These are phyloP conservation scores for Perilla frutescens DNA, from an alignment of 257 asterid genomes.

Conservation along the genomic window DNA sequence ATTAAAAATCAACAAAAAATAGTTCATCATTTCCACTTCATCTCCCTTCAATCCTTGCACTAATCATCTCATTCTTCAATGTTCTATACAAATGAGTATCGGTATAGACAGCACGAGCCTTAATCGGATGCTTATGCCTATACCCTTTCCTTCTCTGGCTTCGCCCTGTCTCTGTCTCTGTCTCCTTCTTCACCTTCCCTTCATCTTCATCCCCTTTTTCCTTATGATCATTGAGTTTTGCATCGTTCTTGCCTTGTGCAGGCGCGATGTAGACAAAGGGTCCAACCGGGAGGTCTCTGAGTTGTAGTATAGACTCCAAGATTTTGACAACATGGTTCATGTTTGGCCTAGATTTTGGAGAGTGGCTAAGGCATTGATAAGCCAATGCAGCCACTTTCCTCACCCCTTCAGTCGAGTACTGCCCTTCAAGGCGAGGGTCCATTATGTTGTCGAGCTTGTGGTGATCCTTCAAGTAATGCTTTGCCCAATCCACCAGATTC, in stretches of 20 bases:
- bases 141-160: constrained; percentile 44
- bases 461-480: constrained; percentile 68
- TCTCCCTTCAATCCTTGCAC: constrained; percentile 33
- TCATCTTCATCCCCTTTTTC: constrained; percentile 25
- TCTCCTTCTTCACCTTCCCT: constrained; percentile 31
- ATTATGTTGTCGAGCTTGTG: constrained; percentile 62
- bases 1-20: constrained; percentile 1
- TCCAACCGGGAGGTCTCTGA: constrained; percentile 55
- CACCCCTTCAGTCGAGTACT: constrained; percentile 69
- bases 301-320: constrained; percentile 52
- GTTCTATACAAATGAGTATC: constrained; percentile 53
- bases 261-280: constrained; percentile 64
- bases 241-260: constrained; percentile 31
- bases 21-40: constrained; percentile 20
- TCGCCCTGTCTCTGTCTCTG: background rate
- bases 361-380: constrained; percentile 61
- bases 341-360: constrained; percentile 64
- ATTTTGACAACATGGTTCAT: constrained; percentile 65
- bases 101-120: constrained; percentile 51
- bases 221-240: constrained; percentile 19
- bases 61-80: constrained; percentile 35
- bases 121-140: constrained; percentile 49
- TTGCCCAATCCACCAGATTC: constrained; percentile 77
- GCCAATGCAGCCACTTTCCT: constrained; percentile 74
- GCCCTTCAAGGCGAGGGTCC: constrained; percentile 78